Percentiles rank a stretch among this genome's conserved stretches.
phyloP scores from a whole-genome alignment of 1,139 yeast species.

The Casaregolazyma lundiana region DNA sequence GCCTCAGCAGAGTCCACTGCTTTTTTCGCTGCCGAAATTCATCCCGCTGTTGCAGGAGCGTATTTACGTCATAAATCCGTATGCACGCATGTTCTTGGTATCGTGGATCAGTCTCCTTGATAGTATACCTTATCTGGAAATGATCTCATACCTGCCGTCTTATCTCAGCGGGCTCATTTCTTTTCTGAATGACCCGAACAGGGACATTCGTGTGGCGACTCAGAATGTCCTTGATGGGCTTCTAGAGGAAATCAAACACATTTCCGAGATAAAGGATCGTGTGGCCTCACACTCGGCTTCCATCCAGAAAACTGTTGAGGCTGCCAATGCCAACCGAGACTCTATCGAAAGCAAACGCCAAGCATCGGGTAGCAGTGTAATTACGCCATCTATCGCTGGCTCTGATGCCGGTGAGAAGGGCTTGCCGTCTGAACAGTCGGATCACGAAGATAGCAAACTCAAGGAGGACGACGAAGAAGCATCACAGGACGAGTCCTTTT shows the following conservation, averaged over 20 bases:
- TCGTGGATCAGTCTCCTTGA: constrained; percentile 90
- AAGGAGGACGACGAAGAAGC: constrained; percentile 26
- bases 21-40: constrained; percentile 82
- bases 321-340: neutral
- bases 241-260: constrained; percentile 72
- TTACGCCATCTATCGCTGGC: neutral
- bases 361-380: neutral
- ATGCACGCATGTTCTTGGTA: constrained; percentile 83
- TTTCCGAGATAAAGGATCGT: constrained; percentile 59
- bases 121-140: constrained; percentile 86
- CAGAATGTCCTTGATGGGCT: constrained; percentile 71
- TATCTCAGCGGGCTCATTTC: constrained; percentile 81
- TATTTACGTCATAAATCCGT: constrained; percentile 88
- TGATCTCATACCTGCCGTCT: constrained; percentile 82
- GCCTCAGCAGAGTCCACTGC: constrained; percentile 56
- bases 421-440: neutral
- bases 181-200: constrained; percentile 77
- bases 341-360: neutral
- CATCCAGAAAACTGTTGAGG: neutral
- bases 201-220: constrained; percentile 84
- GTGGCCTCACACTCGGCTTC: constrained; percentile 15
- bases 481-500: constrained; percentile 49
- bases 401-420: neutral
- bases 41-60: constrained; percentile 87
- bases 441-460: constrained; percentile 12